Evolutionary conservation across 495 filamentous ascomycete genomes (phyloP), one percentile per base, ranked within the genome.

Genomic region (Aspergillus incahuasiensis): DNA sequence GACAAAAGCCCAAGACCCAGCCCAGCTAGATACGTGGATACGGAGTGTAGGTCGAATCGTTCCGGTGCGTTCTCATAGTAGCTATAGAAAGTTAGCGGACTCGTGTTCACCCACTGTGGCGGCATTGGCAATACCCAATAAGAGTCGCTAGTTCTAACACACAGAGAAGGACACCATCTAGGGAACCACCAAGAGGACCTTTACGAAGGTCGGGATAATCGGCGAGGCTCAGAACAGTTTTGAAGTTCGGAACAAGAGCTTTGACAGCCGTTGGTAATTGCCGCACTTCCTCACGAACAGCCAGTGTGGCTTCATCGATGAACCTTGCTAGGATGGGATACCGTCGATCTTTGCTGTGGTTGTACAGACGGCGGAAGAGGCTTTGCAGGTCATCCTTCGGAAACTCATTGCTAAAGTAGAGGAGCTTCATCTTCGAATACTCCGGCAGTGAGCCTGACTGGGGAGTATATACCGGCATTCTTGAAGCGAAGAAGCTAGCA

Each of bases 381-480:
- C 62, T 50, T 24, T 59, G 38, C 6, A 76, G 56, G 49, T 76
- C 72, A 41, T 75, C 72, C n/a, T 59, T 55, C 8, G 70, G 70
- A 19, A 72, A 68, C 47, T 71, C 68, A 44, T 76, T 76, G 61
- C 63, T 63, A 55, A 78, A 78, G 57, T 70, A 72, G 32, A 68
- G 25, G n/a, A 76, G 58, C 50, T 56, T 52, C 43, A 55, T 47
- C 41, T 47, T 46, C 42, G 42, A 47, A 40, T 38, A 22, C 16
- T 47, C 52, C 13, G 42, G 25, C 15, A 15, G 30, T 44, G 52
- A 47, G 5, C 28, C 32, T 4, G 52, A 54, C 15, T 35, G 52
- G 2, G 52, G 52, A 38, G 52, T 54, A 28, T 47, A 54, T 8
- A 54, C 42, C 19, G 52, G 15, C 52, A 54, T 54, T 19, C 32